Conservation (phyloP, 2,329 filamentous ascomycete genomes). For the Penicillium sumatraense region DNA sequence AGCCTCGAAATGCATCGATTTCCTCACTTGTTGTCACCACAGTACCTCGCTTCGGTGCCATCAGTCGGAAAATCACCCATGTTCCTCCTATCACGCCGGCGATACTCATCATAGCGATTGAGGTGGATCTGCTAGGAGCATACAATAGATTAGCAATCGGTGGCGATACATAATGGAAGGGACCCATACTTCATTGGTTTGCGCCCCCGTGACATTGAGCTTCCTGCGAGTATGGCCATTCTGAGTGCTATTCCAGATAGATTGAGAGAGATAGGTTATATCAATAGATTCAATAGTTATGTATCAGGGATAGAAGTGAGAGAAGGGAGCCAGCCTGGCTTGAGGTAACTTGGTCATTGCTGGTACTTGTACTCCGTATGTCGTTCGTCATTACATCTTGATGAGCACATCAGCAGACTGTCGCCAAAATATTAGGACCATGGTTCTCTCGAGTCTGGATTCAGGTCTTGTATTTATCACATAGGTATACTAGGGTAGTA, state of each 20-base stretch:
- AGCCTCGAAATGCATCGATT: slow-evolving; percentile 17
- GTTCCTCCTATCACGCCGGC: slow-evolving; percentile 25
- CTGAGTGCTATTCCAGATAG: neutral
- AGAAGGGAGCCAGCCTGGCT: neutral
- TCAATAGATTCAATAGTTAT: neutral
- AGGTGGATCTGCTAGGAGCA: slow-evolving; percentile 20
- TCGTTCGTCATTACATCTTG: neutral
- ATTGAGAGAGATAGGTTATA: neutral
- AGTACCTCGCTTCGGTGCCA: slow-evolving; percentile 18
- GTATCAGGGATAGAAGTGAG: neutral
- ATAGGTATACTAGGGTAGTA: too few species aligned
- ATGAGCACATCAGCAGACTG: neutral
- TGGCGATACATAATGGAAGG: neutral
- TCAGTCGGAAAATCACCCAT: slow-evolving; percentile 23
- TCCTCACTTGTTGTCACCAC: slow-evolving; percentile 22
- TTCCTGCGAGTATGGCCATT: slow-evolving; percentile 9
- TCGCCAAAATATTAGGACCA: neutral
- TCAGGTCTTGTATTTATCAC: neutral
- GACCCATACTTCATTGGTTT: slow-evolving; percentile 11
- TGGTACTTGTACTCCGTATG: neutral
- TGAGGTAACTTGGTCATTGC: neutral
- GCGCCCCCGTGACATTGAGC: slow-evolving; percentile 1
- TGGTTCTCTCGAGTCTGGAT: neutral
- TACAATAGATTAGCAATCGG: neutral
- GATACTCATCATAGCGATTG: slow-evolving; percentile 26